These are phyloP conservation scores for Chaetomiaceae sp. DNA, from an alignment of 2,329 filamentous ascomycete species.

Conservation along the genomic window DNA sequence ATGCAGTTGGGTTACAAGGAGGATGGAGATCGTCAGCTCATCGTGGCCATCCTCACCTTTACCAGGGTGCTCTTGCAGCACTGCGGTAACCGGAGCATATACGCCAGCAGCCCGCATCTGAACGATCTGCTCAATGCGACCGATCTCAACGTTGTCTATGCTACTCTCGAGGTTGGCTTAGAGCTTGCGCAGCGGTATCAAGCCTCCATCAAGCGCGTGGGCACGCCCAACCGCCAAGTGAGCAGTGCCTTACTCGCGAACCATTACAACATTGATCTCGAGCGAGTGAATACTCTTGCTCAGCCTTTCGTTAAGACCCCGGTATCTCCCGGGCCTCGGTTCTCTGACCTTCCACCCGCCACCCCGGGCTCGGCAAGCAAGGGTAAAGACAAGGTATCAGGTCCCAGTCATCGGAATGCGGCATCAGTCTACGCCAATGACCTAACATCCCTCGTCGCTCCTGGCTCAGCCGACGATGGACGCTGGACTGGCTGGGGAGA, in stretches of 20 bases:
- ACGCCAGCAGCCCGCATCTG: conserved; percentile 85
- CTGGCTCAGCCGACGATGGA: conserved; percentile 41
- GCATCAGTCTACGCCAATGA: conserved; percentile 75
- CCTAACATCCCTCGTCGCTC: conserved; percentile 67
- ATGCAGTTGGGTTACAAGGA: conserved; percentile 58
- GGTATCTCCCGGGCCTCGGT: conserved; percentile 42
- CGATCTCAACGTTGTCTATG: conserved; percentile 71
- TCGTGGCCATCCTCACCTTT: conserved; percentile 78
- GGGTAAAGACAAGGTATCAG: conserved; percentile 65
- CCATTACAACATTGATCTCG: conserved; percentile 76
- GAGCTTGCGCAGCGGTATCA: conserved; percentile 91
- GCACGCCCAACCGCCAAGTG: conserved; percentile 60
- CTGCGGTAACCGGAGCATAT: conserved; percentile 94
- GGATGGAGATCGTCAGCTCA: conserved; percentile 75
- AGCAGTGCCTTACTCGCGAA: conserved; percentile 72
- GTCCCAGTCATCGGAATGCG: conserved; percentile 42
- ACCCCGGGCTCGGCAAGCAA: conserved; percentile 60
- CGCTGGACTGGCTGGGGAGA: conserved; percentile 76
- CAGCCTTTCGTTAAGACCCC: conserved; percentile 74
- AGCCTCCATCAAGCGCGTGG: conserved; percentile 74
- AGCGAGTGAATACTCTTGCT: conserved; percentile 79
- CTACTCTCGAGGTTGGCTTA: conserved; percentile 73
- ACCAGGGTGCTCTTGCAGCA: conserved; percentile 86
- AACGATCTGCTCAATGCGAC: conserved; percentile 87
- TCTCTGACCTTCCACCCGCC: conserved; percentile 45